Percentiles rank a stretch among this genome's conserved stretches.
These are phyloP conservation scores for Ochromonas danica DNA, from an alignment of 108 stramenopile species.

Conservation along the genomic window DNA sequence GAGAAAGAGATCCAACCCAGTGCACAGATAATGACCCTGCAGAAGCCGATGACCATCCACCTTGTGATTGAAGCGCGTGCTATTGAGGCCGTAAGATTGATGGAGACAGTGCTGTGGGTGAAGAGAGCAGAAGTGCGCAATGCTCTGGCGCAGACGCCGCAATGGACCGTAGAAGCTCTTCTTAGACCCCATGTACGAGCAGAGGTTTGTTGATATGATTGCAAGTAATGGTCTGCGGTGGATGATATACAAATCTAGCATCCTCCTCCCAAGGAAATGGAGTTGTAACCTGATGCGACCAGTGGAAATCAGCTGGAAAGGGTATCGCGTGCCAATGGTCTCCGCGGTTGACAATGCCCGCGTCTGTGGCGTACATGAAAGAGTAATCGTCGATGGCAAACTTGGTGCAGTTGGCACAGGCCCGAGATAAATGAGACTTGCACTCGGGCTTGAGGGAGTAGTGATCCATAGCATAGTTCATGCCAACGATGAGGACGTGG, in stretches of 20 bases:
- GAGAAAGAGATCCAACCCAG: slow-evolving; percentile 57
- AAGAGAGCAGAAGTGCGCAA: slow-evolving; percentile 22
- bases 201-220: slow-evolving; percentile 17
- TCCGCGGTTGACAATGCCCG: background rate
- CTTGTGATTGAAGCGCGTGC: slow-evolving; percentile 18
- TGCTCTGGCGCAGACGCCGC: background rate
- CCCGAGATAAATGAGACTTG: background rate
- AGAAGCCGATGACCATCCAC: slow-evolving; percentile 13
- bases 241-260: slow-evolving; percentile 17
- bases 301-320: slow-evolving; percentile 24
- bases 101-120: slow-evolving; percentile 18
- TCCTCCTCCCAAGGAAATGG: slow-evolving; percentile 25
- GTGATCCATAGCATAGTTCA: slow-evolving; percentile 3
- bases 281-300: background rate
- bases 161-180: slow-evolving; percentile 28
- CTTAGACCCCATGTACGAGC: too few relatives aligned
- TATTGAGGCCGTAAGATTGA: slow-evolving; percentile 5
- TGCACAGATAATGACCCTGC: slow-evolving; percentile 55
- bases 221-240: slow-evolving; percentile 13
- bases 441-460: background rate
- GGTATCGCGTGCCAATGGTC: slow-evolving; percentile 6
- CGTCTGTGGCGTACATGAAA: background rate
- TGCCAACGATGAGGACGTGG: background rate
- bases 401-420: background rate
- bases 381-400: slow-evolving; percentile 15